Conservation (phyloP, 2,329 filamentous ascomycete genomes). For the Fusarium palustre region DNA sequence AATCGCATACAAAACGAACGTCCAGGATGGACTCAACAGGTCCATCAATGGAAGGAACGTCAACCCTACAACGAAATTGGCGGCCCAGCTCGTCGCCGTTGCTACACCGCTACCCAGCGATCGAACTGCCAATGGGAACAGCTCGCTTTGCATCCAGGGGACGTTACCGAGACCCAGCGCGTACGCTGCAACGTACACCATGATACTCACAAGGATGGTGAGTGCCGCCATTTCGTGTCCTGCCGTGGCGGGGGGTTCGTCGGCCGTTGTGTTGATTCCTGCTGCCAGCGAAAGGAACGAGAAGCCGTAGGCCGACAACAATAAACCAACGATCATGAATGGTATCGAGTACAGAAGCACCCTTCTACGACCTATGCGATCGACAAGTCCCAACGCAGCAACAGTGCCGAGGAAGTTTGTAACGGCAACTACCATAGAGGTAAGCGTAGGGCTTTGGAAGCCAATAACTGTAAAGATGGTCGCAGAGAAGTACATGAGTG, state of each 20-base stretch:
- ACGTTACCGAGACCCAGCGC: conserved; percentile 91
- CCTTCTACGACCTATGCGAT: conserved; percentile 80
- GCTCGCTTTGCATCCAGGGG: conserved; percentile 95
- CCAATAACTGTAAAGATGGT: conserved; percentile 83
- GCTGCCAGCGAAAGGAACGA: conserved; percentile 65
- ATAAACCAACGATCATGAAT: conserved; percentile 80
- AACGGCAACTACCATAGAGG: conserved; percentile 81
- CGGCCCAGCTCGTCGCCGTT: conserved; percentile 86
- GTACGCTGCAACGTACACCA: conserved; percentile 86
- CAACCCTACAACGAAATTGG: conserved; percentile 86
- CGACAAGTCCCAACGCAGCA: conserved; percentile 80
- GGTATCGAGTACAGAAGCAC: conserved; percentile 88
- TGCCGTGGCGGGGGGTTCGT: conserved; percentile 31
- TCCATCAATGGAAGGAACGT: conserved; percentile 93
- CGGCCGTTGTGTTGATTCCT: conserved; percentile 29
- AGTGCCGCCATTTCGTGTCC: conserved; percentile 55
- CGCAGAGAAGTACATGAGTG: conserved; percentile 90
- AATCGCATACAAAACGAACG: conserved; percentile 82
- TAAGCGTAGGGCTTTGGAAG: conserved; percentile 82
- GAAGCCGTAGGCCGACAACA: conserved; percentile 80
- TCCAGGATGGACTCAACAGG: conserved; percentile 75
- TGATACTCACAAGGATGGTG: conserved; percentile 78
- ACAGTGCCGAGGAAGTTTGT: conserved; percentile 87
- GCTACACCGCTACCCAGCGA: conserved; percentile 78
- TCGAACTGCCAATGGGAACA: conserved; percentile 83